Evolutionary conservation across 768 basidiomycete genomes (phyloP), one percentile per base, ranked within the genome.

Genomic region (Solioccasus polychromus): DNA sequence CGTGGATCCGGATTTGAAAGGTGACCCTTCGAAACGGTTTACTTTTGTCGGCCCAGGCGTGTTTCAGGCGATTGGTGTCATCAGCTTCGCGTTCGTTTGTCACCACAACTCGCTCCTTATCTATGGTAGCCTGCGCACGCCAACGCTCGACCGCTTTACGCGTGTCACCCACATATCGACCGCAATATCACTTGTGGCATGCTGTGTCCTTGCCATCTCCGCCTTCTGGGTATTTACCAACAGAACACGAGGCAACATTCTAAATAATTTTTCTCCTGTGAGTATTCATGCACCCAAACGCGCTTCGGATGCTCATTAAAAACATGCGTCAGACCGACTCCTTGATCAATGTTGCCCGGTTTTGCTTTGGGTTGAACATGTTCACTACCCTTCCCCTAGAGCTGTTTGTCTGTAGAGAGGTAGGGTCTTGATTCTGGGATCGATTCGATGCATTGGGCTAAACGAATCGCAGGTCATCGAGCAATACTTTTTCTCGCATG

Each of bases 21-120:
- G 95, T 9, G 82, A 86, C 46, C 82, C 87, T 8, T 72, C 75
- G 2, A 74, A 83, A 57, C 79, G 86, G 8, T 86, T 88, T 59
- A 84, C 89, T 2, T 35, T 96, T 48, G 70, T 95, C 34, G 78
- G 79, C 18, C 78, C 88, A 0, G 88, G 92, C 2, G 73, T 97
- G 19, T 92, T 96, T 61, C 91, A 91, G 63, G 94, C 96, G 24
- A 94, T 97, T 37, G 96, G 95, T 19, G 96, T 99, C 50, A 99
- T 99, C 58, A 89, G 87, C 63, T 93, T 92, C 59, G 92, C 93
- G 35, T 97, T 93, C 58, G 94, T 96, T 18, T 96, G 94, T 62
- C 95, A 99, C 65, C 96, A 98, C 66, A 99, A 99, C 64, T 92
- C 93, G 8, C 79, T 97, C 42, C 76, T 98, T 53, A 97, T 99